phyloP scores from a whole-genome alignment of 164 flowering plant species.

The Magnolia changhungtana region DNA sequence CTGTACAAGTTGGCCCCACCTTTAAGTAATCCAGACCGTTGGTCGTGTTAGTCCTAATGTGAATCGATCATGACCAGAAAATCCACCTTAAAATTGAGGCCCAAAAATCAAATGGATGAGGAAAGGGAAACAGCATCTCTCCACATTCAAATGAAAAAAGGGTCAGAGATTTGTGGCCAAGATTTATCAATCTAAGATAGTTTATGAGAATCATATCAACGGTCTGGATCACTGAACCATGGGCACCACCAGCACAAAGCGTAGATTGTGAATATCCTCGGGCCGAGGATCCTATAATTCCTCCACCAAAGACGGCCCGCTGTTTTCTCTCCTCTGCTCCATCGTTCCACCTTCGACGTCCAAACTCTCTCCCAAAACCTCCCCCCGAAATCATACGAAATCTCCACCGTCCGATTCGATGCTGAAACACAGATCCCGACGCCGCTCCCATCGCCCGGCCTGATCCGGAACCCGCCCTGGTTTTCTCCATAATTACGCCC shows the following conservation, averaged over 20 bases:
- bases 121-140: too few species aligned
- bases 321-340: not conserved
- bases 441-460: constrained; percentile 6
- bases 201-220: not conserved
- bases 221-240: not conserved
- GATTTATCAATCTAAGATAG: not conserved
- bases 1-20: not conserved
- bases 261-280: not conserved
- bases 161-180: too few species aligned
- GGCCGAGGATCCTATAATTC: not conserved
- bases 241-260: not conserved
- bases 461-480: constrained; percentile 1
- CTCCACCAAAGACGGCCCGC: not conserved
- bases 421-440: constrained; percentile 10
- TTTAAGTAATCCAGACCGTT: not conserved
- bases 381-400: not conserved
- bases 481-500: not conserved
- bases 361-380: not conserved
- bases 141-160: too few species aligned
- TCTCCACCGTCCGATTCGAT: constrained; percentile 1
- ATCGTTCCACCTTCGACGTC: not conserved
- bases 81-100: too few species aligned
- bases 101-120: too few species aligned
- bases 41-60: too few species aligned
- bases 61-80: too few species aligned